Base-by-base conservation (phyloP, 176 grass and related monocot species). In the Musa acuminata region DNA sequence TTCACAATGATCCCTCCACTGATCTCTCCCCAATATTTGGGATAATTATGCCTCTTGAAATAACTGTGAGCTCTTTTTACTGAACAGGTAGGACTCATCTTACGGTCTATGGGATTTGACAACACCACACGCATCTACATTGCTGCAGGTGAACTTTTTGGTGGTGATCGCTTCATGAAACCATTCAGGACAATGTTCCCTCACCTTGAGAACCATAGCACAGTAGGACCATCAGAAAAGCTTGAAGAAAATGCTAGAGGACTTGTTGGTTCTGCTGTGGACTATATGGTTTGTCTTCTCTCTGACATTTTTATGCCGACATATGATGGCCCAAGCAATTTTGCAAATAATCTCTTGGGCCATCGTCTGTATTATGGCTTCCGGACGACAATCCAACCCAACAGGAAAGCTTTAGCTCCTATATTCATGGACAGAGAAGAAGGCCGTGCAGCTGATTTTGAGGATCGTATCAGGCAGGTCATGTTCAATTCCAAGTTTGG, bases 321-420 rank as follows among this genome's bases (percentile, higher is more conserved):
- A n/a, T 99, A 99, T 62, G 90, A 94, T 62, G 95, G 95, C 53
- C 95, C 91, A 13, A 99, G 95, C 81, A 99, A 99, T 80, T 99
- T 99, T 24, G 95, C 95, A 23, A 99, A 99, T 85, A 99, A 94
- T 50, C 89, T 94, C 52, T 91, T 99, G 95, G 95, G 95, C 1
- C 95, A 99, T 72, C 91, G 95, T 69, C 52, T 94, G 53, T 99
- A 94, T 78, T 89, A 89, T 43, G 95, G 95, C 62, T 99, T 94
- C 70, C 88, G 90, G 49, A 91, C 90, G 19, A 99, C 82, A 43
- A 87, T 99, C 65, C 92, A 90, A 24, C 90, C 95, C 64, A 66
- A 94, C 67, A 89, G 95, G 55, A 99, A 94, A 82, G 88, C 90
- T 58, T 78, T 99, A 24, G 90, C 95, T 25, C 95, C 88, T 0